Base-by-base conservation (phyloP, 768 basidiomycete genomes). In the Lentinula sp. region DNA sequence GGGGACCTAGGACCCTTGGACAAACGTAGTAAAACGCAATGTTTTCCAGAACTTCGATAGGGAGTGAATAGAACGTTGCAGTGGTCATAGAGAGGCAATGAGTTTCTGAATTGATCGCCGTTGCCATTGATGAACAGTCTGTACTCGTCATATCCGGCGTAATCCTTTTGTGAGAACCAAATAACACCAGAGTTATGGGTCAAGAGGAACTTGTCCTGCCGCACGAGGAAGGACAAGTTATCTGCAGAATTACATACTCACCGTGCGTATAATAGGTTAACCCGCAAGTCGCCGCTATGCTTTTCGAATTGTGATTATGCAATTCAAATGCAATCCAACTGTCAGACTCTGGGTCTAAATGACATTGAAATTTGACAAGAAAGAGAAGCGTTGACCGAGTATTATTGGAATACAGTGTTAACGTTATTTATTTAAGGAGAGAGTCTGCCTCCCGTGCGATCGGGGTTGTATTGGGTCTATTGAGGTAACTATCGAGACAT, bases 1-100 rank as follows among this genome's bases (percentile, higher is more conserved):
- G 86, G 0, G 81, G 83, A 16, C 81, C 81, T 32, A 78, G 72
- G 0, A 69, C 76, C 49, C 71, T 64, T 33, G 70, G 62, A 49
- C 74, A 70, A 59, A 78, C 73, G 68, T 85, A 68, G 50, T 81
- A 70, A 71, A 83, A 73, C 53, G 76, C 81, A 61, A 82, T 78
- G 50, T 77, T 72, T 60, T 81, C 79, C 39, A 80, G 72, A 33
- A 81, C 73, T 70, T 83, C 82, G 16, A 72, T 72, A 2, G 81
- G 80, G 32, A 82, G 76, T 28, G 63, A 66, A 15, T 76, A 68
- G 53, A 81, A 13, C 13, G 55, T 16, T 41, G 41, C 6, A 7
- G 55, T 23, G 15, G 9, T 39, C 18, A 39, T 39, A 4, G 53
- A 37, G 36, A 20, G 18, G 18, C 18, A 37, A n/a, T 16, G 9